Conservation (phyloP, 2,329 filamentous ascomycete genomes). For the Xylariaceae sp. region DNA sequence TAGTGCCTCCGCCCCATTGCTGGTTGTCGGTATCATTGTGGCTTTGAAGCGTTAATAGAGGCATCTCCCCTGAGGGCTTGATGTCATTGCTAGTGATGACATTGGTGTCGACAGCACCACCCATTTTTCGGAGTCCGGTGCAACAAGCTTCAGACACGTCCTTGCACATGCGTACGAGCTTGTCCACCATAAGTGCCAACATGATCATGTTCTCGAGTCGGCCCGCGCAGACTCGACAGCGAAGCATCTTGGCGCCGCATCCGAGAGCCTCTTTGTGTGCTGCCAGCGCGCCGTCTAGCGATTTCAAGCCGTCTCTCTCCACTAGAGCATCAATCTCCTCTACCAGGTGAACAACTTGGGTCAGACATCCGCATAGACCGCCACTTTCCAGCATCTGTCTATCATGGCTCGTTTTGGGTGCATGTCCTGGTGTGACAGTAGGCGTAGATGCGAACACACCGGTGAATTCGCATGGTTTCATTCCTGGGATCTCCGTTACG, state of each 20-base stretch:
- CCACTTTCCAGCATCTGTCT: background rate
- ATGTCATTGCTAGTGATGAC: background rate
- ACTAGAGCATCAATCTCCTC: background rate
- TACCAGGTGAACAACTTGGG: background rate
- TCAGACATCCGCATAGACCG: background rate
- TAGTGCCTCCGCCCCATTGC: no score
- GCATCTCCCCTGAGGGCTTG: background rate
- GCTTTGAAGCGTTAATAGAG: background rate
- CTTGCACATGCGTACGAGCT: background rate
- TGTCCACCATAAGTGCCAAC: background rate
- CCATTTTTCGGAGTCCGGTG: background rate
- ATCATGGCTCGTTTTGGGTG: background rate
- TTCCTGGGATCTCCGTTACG: no score
- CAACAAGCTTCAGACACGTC: background rate
- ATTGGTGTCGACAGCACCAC: background rate
- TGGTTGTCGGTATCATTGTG: background rate
- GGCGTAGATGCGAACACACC: no score
- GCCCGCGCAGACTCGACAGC: background rate
- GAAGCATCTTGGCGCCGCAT: background rate
- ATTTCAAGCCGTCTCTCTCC: background rate
- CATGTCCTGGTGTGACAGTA: no score
- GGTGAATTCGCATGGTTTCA: no score
- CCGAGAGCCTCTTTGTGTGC: constrained; percentile 1
- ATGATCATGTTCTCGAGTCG: constrained; percentile 12
- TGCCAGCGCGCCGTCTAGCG: background rate